Base-by-base conservation (phyloP, 2,329 filamentous ascomycete species). In the Colletotrichum liaoningense region DNA sequence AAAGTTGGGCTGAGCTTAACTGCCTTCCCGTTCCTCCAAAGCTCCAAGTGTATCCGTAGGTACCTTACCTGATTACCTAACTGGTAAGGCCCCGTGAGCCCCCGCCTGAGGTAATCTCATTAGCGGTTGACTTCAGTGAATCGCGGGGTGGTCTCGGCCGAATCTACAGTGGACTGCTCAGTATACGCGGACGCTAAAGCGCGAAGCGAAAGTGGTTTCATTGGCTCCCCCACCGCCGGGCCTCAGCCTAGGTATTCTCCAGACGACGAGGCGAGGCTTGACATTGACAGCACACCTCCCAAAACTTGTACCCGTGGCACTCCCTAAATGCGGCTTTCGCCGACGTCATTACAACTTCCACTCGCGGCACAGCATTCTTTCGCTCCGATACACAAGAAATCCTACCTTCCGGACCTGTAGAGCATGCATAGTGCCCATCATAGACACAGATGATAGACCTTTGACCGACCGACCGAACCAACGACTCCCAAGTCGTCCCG, bases 231-330 rank as follows among this genome's bases (percentile, higher is more conserved):
- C 30, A 19, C 35, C n/a, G 30, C 26, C 28, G 33, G 49, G 30
- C 30, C n/a, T 28, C 62, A 56, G 49, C 49, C 62, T 55, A n/a
- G n/a, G n/a, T n/a, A 30, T 28, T 38, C 49, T 64, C 49, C 66
- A 46, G 66, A 64, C 59, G 59, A 70, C 54, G 59, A 52, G 67
- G 65, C 28, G 60, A 73, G 67, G 59, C 70, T 70, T 64, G 60
- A 70, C 60, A 19, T 69, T 73, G 70, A 65, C 70, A 73, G 70
- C 70, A 69, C 66, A 59, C 66, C 59, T 72, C 69, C 54, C 62
- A 63, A 63, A 52, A 46, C 16, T 52, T 54, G 46, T 28, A 22
- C 49, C 19, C 46, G 49, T 42, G 38, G 38, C 60, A 9, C 16
- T 49, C 19, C 22, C 65, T 35, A 33, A 49, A 57, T 62, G 60